These are phyloP conservation scores for Jasminum sambac DNA, from an alignment of 257 asterid species.

Conservation along the genomic window DNA sequence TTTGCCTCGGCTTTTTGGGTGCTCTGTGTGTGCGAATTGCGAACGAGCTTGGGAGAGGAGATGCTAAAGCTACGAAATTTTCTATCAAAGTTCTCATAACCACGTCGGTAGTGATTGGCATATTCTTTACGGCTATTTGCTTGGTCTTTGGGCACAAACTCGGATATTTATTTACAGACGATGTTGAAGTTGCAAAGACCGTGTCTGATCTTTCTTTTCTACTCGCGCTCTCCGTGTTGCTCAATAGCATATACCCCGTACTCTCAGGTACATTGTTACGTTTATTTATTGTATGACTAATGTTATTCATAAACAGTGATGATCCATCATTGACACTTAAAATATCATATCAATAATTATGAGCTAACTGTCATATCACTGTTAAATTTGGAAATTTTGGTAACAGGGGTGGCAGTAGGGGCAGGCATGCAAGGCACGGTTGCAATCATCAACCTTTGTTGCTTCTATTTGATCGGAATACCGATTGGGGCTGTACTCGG, in stretches of 20 bases:
- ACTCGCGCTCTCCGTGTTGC: conserved; percentile 19
- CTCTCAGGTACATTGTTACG: too few relatives aligned
- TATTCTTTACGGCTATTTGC: conserved; percentile 20
- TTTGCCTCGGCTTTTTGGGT: too few relatives aligned
- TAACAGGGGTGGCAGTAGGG: conserved; percentile 38
- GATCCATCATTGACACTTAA: too few relatives aligned
- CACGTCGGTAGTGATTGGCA: too few relatives aligned
- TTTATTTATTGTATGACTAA: too few relatives aligned
- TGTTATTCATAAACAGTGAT: too few relatives aligned
- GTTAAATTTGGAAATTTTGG: too few relatives aligned
- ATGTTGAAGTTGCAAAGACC: conserved; percentile 8
- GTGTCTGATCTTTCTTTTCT: conserved; percentile 27
- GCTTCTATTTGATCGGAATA: too few relatives aligned
- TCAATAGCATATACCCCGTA: too few relatives aligned
- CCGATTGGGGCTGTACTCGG: conserved; percentile 42
- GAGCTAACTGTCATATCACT: too few relatives aligned
- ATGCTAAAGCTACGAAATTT: conserved; percentile 26
- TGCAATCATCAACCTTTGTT: too few relatives aligned
- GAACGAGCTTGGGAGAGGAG: conserved; percentile 38
- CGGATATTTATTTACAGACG: conserved; percentile 23
- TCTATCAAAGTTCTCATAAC: conserved; percentile 19
- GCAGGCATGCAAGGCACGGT: conserved; percentile 33
- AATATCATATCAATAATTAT: too few relatives aligned
- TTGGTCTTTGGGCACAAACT: conserved; percentile 16
- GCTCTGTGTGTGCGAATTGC: conserved; percentile 34